A percentile compares a stretch with the other conserved stretches of the same genome.
phyloP scores from a whole-genome alignment of 805 yeast species.

The Lipomyces chichibuensis region DNA sequence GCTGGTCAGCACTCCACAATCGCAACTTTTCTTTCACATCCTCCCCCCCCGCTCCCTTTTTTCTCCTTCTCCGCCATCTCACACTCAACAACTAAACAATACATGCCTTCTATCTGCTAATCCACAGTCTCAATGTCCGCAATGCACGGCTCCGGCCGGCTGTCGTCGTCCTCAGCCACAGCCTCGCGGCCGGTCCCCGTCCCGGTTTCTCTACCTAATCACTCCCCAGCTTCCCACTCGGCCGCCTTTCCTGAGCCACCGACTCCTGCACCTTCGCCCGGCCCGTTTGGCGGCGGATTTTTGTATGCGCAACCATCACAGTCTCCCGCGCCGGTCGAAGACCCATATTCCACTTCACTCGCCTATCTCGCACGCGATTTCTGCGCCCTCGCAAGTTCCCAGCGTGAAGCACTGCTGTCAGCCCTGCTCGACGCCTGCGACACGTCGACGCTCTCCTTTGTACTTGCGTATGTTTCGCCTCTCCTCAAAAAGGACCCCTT shows the following conservation, averaged over 20 bases:
- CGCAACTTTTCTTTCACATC: not conserved
- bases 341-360: constrained; percentile 8
- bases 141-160: constrained; percentile 8
- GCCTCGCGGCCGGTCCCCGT: constrained; percentile 11
- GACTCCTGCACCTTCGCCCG: constrained; percentile 37
- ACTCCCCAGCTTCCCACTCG: not conserved
- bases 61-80: not conserved
- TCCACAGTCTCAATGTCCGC: not conserved
- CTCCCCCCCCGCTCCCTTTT: not conserved
- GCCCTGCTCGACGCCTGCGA: constrained; percentile 35
- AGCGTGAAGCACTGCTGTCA: constrained; percentile 29
- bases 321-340: not conserved
- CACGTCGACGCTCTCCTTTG: constrained; percentile 29
- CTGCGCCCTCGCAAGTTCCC: constrained; percentile 14
- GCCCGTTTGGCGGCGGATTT: constrained; percentile 13
- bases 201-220: constrained; percentile 3
- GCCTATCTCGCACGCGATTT: constrained; percentile 25
- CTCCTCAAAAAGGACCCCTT: constrained; percentile 49
- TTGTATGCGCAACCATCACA: constrained; percentile 3
- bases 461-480: constrained; percentile 44
- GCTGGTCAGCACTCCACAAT: too few species aligned
- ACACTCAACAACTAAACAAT: not conserved
- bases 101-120: not conserved
- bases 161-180: constrained; percentile 9
- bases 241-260: constrained; percentile 27